phyloP scores from a whole-genome alignment of 352 stramenopile genomes.

The Pythium angustatum region DNA sequence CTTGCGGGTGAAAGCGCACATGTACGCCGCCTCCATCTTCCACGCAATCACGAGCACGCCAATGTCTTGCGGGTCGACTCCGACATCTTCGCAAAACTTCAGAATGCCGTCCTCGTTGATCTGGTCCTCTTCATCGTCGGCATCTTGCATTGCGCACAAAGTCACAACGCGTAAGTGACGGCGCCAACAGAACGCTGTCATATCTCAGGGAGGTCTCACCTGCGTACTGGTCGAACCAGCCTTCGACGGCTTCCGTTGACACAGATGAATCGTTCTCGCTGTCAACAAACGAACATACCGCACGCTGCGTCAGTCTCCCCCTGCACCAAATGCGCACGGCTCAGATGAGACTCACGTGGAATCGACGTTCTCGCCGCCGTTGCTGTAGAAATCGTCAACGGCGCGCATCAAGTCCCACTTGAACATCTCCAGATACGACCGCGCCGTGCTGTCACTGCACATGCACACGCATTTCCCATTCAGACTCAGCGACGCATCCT shows the following conservation, averaged over 20 bases:
- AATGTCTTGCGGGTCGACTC: constrained; percentile 47
- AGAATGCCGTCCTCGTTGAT: constrained; percentile 52
- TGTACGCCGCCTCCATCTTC: constrained; percentile 86
- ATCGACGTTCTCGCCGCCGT: constrained; percentile 41
- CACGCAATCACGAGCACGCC: constrained; percentile 85
- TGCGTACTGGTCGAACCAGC: constrained; percentile 48
- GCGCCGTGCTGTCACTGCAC: constrained; percentile 66
- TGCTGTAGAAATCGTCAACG: constrained; percentile 79
- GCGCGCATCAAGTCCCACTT: constrained; percentile 80
- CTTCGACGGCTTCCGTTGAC: constrained; percentile 32
- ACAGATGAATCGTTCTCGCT: constrained; percentile 27
- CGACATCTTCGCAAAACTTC: constrained; percentile 49
- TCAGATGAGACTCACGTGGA: constrained; percentile 15
- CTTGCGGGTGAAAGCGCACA: constrained; percentile 85
- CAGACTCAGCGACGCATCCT: not conserved
- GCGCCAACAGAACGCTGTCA: too few species aligned
- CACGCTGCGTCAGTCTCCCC: too few species aligned
- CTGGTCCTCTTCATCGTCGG: constrained; percentile 41
- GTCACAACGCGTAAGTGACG: not conserved
- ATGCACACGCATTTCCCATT: not conserved
- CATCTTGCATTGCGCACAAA: constrained; percentile 13
- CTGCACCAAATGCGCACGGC: too few species aligned
- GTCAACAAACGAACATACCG: not conserved
- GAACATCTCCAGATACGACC: constrained; percentile 76
- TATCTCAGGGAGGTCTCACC: constrained; percentile 26